These are phyloP conservation scores for Trypethelium eluteriae DNA, from an alignment of 495 filamentous ascomycete species.

Conservation along the genomic window DNA sequence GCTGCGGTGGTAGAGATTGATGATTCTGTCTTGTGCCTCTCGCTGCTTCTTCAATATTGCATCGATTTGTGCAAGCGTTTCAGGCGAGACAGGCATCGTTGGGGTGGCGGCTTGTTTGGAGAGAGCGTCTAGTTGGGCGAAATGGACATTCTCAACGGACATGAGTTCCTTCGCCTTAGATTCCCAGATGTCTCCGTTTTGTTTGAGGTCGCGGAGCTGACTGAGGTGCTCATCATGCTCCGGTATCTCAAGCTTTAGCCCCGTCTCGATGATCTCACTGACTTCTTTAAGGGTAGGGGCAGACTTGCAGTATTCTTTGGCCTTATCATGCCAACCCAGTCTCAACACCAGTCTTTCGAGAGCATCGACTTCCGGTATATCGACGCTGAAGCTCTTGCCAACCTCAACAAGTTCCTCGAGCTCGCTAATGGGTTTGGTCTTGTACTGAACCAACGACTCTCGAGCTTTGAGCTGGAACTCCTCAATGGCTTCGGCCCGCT, in stretches of 20 bases:
- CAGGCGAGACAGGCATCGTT: constrained; percentile 65
- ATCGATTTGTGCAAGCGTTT: constrained; percentile 77
- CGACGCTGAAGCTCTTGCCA: constrained; percentile 84
- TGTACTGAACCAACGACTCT: constrained; percentile 55
- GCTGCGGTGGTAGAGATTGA: constrained; percentile 68
- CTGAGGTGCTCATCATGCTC: constrained; percentile 68
- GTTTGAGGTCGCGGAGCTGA: constrained; percentile 65
- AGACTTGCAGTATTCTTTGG: constrained; percentile 40
- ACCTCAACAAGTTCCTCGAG: constrained; percentile 83
- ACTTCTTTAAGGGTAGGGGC: constrained; percentile 66
- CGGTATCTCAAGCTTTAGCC: constrained; percentile 64
- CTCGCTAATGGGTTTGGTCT: constrained; percentile 55
- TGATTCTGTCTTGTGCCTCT: constrained; percentile 82
- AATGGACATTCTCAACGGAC: constrained; percentile 79
- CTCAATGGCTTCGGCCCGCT: constrained; percentile 79
- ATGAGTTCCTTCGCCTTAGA: constrained; percentile 89
- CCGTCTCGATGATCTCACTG: constrained; percentile 65
- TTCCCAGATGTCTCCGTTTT: constrained; percentile 80
- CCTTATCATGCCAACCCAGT: constrained; percentile 81
- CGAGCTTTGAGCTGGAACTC: constrained; percentile 76
- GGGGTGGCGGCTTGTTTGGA: constrained; percentile 59
- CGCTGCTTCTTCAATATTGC: constrained; percentile 93
- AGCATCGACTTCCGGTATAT: constrained; percentile 84
- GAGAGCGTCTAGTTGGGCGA: constrained; percentile 87
- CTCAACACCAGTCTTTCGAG: constrained; percentile 74